Conservation (phyloP, 495 filamentous ascomycete genomes). For the Lepidopterella palustris region DNA sequence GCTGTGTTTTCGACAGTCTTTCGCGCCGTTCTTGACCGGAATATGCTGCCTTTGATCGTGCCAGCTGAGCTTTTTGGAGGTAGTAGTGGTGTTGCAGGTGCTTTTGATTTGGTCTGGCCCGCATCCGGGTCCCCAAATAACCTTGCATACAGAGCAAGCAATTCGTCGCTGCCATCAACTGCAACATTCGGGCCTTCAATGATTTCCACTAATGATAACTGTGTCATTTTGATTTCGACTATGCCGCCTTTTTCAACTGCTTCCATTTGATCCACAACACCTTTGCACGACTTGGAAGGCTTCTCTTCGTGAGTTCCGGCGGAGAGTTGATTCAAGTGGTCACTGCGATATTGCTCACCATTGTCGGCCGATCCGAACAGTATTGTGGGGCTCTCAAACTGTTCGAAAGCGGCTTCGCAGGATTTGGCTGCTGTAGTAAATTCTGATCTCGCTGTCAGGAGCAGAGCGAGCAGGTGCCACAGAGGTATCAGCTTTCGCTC, state of each 20-base stretch:
- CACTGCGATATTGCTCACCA: constrained; percentile 21
- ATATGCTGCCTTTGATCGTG: constrained; percentile 69
- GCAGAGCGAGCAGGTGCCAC: constrained; percentile 81
- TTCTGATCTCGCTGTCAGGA: constrained; percentile 80
- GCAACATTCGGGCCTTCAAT: constrained; percentile 74
- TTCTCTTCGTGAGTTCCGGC: constrained; percentile 1
- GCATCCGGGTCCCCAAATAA: constrained; percentile 59
- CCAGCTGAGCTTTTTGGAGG: constrained; percentile 56
- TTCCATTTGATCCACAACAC: constrained; percentile 65
- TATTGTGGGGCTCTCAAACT: constrained; percentile 48
- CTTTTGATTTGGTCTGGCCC: constrained; percentile 23
- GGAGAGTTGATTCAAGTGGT: constrained; percentile 22
- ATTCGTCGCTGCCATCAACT: constrained; percentile 73
- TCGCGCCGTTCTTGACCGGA: constrained; percentile 44
- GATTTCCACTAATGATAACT: constrained; percentile 75
- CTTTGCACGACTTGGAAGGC: constrained; percentile 17
- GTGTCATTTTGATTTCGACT: constrained; percentile 89
- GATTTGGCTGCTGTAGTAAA: constrained; percentile 70
- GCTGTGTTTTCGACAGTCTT: constrained; percentile 15
- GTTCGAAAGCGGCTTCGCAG: constrained; percentile 85
- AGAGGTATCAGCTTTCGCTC: constrained; percentile 58
- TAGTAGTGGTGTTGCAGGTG: constrained; percentile 20
- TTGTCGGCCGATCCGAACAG: constrained; percentile 32
- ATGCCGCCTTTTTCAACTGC: constrained; percentile 73
- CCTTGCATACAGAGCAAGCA: constrained; percentile 71